Evolutionary conservation across 352 stramenopile genomes (phyloP).

Genomic region (Peronosclerospora sorghi): DNA sequence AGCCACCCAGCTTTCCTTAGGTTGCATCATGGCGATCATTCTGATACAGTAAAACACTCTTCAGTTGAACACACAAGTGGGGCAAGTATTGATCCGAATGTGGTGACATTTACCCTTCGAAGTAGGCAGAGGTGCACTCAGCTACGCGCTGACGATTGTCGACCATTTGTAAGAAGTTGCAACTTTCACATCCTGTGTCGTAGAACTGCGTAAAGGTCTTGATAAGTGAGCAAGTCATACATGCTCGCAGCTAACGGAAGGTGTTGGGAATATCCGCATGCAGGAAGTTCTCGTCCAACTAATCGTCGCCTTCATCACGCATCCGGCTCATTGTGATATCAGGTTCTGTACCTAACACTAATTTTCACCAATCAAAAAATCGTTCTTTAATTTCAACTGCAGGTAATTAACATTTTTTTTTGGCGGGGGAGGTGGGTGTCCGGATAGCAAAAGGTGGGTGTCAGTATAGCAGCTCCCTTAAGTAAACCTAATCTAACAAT

Average conservation of each 20-base stretch:
- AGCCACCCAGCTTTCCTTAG: slow-evolving; percentile 83
- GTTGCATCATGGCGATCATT: slow-evolving; percentile 87
- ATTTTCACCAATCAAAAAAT: neutral
- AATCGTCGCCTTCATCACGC: slow-evolving; percentile 74
- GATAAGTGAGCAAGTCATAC: slow-evolving; percentile 83
- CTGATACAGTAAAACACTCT: slow-evolving; percentile 12
- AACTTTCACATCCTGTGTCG: slow-evolving; percentile 85
- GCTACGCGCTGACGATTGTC: slow-evolving; percentile 83
- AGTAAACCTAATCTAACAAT: no score
- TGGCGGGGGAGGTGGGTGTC: no score
- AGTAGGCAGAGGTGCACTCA: slow-evolving; percentile 84
- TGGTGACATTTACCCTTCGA: slow-evolving; percentile 47
- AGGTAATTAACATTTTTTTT: no score
- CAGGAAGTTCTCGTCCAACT: slow-evolving; percentile 63
- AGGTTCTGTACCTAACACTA: no score
- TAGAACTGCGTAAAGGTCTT: slow-evolving; percentile 89
- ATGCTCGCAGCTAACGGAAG: slow-evolving; percentile 79
- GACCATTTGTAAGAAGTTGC: slow-evolving; percentile 80
- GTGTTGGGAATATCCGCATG: slow-evolving; percentile 84
- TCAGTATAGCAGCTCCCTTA: no score
- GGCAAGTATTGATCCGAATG: neutral
- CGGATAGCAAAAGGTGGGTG: no score
- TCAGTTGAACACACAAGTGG: neutral
- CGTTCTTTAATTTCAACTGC: no score
- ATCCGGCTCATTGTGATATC: slow-evolving; percentile 39